A percentile compares a stretch with the other conserved stretches of the same genome.
Evolutionary conservation across 768 basidiomycete species (phyloP).

Genomic region (Russula dissimulans): DNA sequence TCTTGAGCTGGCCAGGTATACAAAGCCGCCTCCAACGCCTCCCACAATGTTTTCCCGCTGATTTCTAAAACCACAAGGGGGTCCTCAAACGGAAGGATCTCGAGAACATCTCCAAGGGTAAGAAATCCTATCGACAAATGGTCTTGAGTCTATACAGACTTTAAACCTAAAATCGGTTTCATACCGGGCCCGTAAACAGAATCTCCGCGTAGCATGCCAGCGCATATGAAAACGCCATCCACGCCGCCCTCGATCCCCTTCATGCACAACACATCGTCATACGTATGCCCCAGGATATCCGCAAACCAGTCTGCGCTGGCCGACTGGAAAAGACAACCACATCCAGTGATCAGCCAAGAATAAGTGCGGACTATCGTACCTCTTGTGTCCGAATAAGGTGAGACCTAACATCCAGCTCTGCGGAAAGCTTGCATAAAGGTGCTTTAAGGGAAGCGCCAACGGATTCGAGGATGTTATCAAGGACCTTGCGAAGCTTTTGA

Average conservation of each 20-base stretch:
- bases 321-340: conserved; percentile 35
- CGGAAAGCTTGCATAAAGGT: conserved; percentile 64
- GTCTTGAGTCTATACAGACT: background rate
- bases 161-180: background rate
- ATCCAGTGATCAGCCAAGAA: background rate
- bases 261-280: conserved; percentile 58
- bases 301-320: conserved; percentile 76
- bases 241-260: conserved; percentile 49
- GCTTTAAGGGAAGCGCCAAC: conserved; percentile 63
- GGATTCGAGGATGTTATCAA: conserved; percentile 55
- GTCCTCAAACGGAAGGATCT: conserved; percentile 85
- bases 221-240: conserved; percentile 74
- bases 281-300: conserved; percentile 75
- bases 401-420: conserved; percentile 64
- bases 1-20: conserved; percentile 83
- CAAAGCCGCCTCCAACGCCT: conserved; percentile 62
- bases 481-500: conserved; percentile 42
- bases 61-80: conserved; percentile 74
- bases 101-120: conserved; percentile 78
- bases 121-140: conserved; percentile 42
- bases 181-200: conserved; percentile 74
- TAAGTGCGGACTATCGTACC: conserved; percentile 30
- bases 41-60: conserved; percentile 73
- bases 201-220: conserved; percentile 81
- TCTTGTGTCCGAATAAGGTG: conserved; percentile 66